phyloP scores from a whole-genome alignment of 1,284 basidiomycete species.

The Austroboletus rostrupii region DNA sequence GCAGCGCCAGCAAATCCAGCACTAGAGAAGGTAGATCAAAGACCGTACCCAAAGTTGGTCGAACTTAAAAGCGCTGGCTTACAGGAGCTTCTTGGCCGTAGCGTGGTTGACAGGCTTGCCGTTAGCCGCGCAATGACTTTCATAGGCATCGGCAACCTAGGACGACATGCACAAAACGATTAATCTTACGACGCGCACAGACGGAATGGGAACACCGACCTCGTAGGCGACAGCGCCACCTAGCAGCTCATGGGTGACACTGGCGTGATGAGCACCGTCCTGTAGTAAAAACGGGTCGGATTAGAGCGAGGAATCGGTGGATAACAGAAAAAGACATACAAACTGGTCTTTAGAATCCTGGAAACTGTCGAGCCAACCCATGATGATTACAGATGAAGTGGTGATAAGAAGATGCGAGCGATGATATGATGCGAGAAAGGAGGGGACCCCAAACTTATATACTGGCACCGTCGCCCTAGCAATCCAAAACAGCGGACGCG shows the following conservation, averaged over 20 bases:
- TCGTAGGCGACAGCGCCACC: conserved; percentile 14
- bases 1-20: conserved; percentile 15
- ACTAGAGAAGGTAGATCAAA: conserved; percentile 1
- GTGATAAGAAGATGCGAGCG: background rate
- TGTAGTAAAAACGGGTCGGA: background rate
- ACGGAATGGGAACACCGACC: conserved; percentile 10
- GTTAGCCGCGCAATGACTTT: conserved; percentile 5
- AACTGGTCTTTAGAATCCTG: background rate
- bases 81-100: conserved; percentile 16
- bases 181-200: background rate
- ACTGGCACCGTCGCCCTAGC: background rate
- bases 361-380: background rate
- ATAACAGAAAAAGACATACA: background rate
- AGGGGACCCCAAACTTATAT: background rate
- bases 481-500: background rate
- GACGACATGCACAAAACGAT: too few species aligned
- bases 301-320: background rate
- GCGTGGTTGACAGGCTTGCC: conserved; percentile 17
- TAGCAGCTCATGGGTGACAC: conserved; percentile 11
- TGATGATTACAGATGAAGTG: background rate
- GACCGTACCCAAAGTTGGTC: background rate
- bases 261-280: conserved; percentile 1
- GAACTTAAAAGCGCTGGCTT: background rate
- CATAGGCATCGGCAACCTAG: conserved; percentile 15
- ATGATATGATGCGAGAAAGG: background rate